A percentile compares a stretch with the other conserved stretches of the same genome.
These are phyloP conservation scores for Tuber microsphaerosporum DNA, from an alignment of 495 filamentous ascomycete species.

Conservation along the genomic window DNA sequence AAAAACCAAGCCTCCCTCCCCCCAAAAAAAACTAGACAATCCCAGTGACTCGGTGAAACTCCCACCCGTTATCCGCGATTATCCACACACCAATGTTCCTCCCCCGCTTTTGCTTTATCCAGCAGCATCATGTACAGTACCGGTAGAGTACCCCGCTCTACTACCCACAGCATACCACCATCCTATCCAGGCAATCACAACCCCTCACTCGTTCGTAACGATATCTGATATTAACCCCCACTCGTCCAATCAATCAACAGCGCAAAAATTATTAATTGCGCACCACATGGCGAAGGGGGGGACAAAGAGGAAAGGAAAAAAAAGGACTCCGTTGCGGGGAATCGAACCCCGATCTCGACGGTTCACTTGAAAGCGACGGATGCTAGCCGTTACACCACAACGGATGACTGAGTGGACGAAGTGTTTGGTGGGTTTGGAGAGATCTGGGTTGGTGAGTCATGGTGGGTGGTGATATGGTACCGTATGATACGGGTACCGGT, in stretches of 20 bases:
- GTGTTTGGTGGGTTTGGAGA: no score
- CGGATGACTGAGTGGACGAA: no score
- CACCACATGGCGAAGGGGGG: no score
- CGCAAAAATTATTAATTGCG: no score
- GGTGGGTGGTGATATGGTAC: no score
- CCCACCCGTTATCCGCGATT: background rate
- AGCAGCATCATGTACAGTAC: background rate
- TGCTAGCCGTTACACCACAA: no score
- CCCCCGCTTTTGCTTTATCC: background rate
- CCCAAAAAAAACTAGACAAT: background rate
- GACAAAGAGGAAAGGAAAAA: no score
- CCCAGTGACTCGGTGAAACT: background rate
- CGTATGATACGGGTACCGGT: no score
- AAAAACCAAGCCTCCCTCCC: background rate
- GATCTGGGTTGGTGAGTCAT: no score
- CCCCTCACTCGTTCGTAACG: background rate
- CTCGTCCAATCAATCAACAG: background rate
- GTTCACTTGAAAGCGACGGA: background rate
- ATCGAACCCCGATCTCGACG: conserved; percentile 40
- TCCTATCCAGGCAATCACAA: background rate
- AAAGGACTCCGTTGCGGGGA: conserved; percentile 30
- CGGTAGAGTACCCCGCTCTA: background rate
- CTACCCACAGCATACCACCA: background rate
- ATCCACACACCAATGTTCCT: background rate
- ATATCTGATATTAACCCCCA: background rate